Conservation (phyloP, 164 flowering plant genomes). For the Magnolia officinalis region DNA sequence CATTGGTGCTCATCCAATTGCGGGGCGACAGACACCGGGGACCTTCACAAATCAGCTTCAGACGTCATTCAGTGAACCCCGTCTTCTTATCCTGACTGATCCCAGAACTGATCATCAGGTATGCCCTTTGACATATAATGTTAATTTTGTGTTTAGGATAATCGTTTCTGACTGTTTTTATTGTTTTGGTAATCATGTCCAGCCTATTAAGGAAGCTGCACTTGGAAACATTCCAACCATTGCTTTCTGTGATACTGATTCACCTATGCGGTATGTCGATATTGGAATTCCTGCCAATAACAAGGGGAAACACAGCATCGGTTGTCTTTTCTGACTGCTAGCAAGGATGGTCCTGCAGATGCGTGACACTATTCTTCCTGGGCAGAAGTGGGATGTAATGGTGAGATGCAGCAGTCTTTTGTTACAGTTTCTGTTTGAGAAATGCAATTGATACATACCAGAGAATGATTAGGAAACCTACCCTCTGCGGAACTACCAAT, state of each 20-base stretch:
- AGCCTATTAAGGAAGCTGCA: conserved; percentile 91
- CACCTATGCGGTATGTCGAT: conserved; percentile 80
- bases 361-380: conserved; percentile 72
- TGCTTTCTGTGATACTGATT: conserved; percentile 90
- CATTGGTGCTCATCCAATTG: conserved; percentile 77
- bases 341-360: conserved; percentile 88
- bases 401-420: conserved; percentile 17
- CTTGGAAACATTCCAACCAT: conserved; percentile 88
- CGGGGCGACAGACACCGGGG: conserved; percentile 89
- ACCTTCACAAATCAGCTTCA: conserved; percentile 89
- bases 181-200: conserved; percentile 12
- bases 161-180: not conserved
- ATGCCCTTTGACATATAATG: not conserved
- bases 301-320: conserved; percentile 90
- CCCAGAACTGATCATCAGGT: conserved; percentile 66
- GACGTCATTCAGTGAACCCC: conserved; percentile 75
- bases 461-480: too few relatives aligned
- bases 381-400: conserved; percentile 74
- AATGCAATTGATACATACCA: too few relatives aligned
- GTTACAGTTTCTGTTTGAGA: too few relatives aligned
- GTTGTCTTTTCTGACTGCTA: conserved; percentile 77
- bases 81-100: conserved; percentile 78
- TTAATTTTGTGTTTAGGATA: not conserved
- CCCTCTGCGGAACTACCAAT: too few relatives aligned
- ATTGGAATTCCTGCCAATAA: conserved; percentile 90